Percentiles rank a stretch among this genome's conserved stretches.
phyloP scores from a whole-genome alignment of 1,139 yeast species.

The Wickerhamiella pararugosa region DNA sequence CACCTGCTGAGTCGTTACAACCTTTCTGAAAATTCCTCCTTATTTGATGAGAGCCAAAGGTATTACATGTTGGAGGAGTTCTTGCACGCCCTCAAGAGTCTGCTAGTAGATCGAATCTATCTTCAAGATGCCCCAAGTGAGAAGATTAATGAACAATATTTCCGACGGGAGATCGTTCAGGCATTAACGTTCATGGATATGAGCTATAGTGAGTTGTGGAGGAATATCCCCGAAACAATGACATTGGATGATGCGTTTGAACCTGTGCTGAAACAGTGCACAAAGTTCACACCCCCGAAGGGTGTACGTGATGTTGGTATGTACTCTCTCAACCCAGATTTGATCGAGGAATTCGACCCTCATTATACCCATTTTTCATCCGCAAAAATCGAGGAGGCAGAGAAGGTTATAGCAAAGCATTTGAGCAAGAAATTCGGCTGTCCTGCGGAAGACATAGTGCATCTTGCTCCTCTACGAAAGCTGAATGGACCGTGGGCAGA shows the following conservation, averaged over 20 bases:
- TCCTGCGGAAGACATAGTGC: conserved; percentile 20
- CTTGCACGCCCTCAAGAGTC: conserved; percentile 49
- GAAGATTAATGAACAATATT: conserved; percentile 37
- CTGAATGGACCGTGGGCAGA: conserved; percentile 23
- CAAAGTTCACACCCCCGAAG: conserved; percentile 49
- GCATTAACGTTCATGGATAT: conserved; percentile 59
- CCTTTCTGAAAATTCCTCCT: conserved; percentile 25
- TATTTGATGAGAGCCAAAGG: conserved; percentile 28
- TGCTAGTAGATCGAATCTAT: conserved; percentile 54
- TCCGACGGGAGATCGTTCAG: conserved; percentile 62
- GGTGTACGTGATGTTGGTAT: conserved; percentile 53
- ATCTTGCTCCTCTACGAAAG: conserved; percentile 24
- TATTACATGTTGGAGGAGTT: conserved; percentile 71
- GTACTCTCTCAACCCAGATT: conserved; percentile 50
- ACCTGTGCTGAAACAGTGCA: conserved; percentile 40
- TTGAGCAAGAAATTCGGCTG: conserved; percentile 20
- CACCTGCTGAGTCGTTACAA: conserved; percentile 62
- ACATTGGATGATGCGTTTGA: conserved; percentile 59
- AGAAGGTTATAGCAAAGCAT: conserved; percentile 37
- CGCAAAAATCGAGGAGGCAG: conserved; percentile 66
- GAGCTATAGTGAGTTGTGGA: conserved; percentile 54
- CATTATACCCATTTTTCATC: conserved; percentile 66
- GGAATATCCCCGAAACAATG: conserved; percentile 62
- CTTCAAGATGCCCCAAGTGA: conserved; percentile 37
- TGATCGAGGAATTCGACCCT: conserved; percentile 49